Conservation (phyloP, 2,329 filamentous ascomycete genomes). For the Colletotrichum truncatum region DNA sequence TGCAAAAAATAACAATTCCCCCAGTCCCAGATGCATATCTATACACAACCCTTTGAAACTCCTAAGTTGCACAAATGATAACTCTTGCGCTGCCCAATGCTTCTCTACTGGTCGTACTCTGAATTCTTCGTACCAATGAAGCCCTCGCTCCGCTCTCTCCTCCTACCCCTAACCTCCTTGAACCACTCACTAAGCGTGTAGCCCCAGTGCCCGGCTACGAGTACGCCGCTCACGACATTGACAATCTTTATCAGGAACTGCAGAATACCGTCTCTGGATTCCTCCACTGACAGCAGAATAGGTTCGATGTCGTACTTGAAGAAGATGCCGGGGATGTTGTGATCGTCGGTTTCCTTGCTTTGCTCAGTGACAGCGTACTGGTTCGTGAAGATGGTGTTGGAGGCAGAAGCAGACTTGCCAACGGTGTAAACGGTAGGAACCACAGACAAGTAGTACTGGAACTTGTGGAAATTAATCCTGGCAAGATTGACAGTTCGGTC, state of each 20-base stretch:
- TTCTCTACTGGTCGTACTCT: conserved; percentile 28
- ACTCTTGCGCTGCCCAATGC: background rate
- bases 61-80: conserved; percentile 5
- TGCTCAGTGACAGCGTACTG: conserved; percentile 98
- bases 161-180: conserved; percentile 61
- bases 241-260: conserved; percentile 82
- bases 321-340: conserved; percentile 86
- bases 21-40: conserved; percentile 17
- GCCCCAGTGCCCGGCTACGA: conserved; percentile 94
- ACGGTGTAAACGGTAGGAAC: conserved; percentile 94
- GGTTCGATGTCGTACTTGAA: conserved; percentile 99
- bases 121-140: conserved; percentile 30
- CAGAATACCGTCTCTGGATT: conserved; percentile 80
- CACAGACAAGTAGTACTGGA: conserved; percentile 96
- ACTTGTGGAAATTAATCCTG: conserved; percentile 87
- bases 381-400: conserved; percentile 84
- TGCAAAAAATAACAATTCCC: conserved; percentile 10
- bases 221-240: conserved; percentile 88
- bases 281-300: conserved; percentile 85
- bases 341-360: conserved; percentile 74
- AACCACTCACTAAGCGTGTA: conserved; percentile 87
- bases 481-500: conserved; percentile 87
- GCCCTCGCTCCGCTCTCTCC: conserved; percentile 50
- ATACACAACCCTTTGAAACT: conserved; percentile 24
- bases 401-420: conserved; percentile 47